Conservation (phyloP, 495 filamentous ascomycete genomes). For the Acidomyces sp. region DNA sequence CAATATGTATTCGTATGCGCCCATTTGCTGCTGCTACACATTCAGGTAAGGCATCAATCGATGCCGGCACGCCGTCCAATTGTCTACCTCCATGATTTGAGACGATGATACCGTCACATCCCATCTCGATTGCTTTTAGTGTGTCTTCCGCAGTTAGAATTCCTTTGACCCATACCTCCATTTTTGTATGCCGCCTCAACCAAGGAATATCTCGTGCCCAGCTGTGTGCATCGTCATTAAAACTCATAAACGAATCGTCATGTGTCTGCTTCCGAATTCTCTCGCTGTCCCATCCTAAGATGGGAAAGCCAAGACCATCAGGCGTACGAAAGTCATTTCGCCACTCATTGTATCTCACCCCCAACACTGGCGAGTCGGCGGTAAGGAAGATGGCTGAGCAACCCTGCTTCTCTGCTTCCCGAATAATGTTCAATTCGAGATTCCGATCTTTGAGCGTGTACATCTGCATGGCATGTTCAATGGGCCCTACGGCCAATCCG, state of each 20-base stretch:
- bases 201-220: conserved; percentile 30
- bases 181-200: conserved; percentile 26
- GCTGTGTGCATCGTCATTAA: conserved; percentile 28
- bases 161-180: conserved; percentile 35
- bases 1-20: conserved; percentile 22
- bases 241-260: conserved; percentile 22
- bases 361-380: conserved; percentile 23
- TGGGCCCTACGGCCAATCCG: conserved; percentile 28
- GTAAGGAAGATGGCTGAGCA: conserved; percentile 23
- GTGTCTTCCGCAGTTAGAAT: conserved; percentile 29
- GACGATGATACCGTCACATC: conserved; percentile 31
- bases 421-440: conserved; percentile 24
- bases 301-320: conserved; percentile 19
- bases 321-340: conserved; percentile 23
- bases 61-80: conserved; percentile 33
- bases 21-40: conserved; percentile 30
- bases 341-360: conserved; percentile 22
- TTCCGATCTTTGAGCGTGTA: conserved; percentile 33
- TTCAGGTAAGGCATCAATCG: conserved; percentile 35
- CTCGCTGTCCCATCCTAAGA: conserved; percentile 13
- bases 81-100: conserved; percentile 30
- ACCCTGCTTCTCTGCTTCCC: conserved; percentile 26
- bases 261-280: conserved; percentile 16
- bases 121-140: conserved; percentile 24
- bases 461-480: conserved; percentile 37